Evolutionary conservation across 352 stramenopile species (phyloP).

Genomic region (Saprolegnia diclina): DNA sequence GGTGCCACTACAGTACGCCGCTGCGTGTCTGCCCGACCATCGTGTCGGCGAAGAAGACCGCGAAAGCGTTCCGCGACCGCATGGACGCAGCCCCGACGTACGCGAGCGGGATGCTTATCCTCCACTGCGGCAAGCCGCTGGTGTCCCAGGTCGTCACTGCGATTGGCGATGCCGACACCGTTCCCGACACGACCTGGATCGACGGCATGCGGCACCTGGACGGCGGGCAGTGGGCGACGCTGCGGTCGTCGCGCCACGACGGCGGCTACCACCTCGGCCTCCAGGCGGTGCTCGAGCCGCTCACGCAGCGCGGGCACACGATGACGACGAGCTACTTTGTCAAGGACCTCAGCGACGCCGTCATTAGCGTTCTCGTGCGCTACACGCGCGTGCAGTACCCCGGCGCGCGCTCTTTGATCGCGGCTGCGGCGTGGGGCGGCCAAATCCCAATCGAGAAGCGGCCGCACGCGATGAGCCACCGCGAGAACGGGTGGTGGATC

Average conservation of each 20-base stretch:
- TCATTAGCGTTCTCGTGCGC: background rate
- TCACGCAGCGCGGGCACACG: background rate
- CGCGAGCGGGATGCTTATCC: background rate
- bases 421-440: background rate
- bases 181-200: conserved; percentile 1
- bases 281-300: background rate
- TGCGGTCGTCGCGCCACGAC: too few relatives aligned
- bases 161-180: background rate
- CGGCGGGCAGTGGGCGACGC: background rate
- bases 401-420: background rate
- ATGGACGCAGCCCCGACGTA: conserved; percentile 2
- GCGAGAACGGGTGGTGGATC: conserved; percentile 11
- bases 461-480: conserved; percentile 8
- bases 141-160: background rate
- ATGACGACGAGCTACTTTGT: conserved; percentile 4
- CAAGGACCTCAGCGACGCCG: background rate
- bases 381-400: background rate
- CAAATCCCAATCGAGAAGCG: background rate
- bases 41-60: background rate
- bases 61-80: conserved; percentile 2
- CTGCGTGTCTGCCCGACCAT: background rate
- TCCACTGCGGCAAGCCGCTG: background rate
- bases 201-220: background rate
- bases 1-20: conserved; percentile 1
- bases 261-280: conserved; percentile 5